Percentiles rank a stretch among this genome's conserved stretches.
phyloP scores from a whole-genome alignment of 2,329 filamentous ascomycete genomes.

The Colletotrichum sp. region DNA sequence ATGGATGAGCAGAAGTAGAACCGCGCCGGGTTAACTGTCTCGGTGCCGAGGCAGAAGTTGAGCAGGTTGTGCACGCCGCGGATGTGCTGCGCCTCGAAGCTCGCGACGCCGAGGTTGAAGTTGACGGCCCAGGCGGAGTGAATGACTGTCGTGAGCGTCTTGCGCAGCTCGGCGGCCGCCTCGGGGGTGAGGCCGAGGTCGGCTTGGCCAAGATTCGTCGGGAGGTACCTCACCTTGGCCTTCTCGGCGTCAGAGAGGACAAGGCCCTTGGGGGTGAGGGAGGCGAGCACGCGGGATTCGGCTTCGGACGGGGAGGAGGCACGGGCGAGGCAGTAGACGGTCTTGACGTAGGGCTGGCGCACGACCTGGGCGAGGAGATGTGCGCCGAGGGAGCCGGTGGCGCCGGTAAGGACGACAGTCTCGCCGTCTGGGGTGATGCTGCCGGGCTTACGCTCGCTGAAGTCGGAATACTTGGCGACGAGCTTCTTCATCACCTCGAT shows the following conservation, averaged over 20 bases:
- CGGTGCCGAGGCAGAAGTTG: conserved; percentile 39
- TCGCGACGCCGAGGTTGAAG: conserved; percentile 53
- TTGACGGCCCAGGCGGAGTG: conserved; percentile 61
- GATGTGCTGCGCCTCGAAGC: conserved; percentile 52
- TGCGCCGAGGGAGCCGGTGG: conserved; percentile 65
- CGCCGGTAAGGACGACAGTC: conserved; percentile 58
- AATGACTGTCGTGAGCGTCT: conserved; percentile 45
- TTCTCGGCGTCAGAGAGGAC: conserved; percentile 36
- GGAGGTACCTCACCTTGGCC: conserved; percentile 39
- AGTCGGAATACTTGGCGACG: conserved; percentile 41
- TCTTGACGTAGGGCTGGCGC: conserved; percentile 58
- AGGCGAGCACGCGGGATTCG: conserved; percentile 31
- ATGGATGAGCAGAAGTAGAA: conserved; percentile 52
- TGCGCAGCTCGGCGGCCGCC: conserved; percentile 28
- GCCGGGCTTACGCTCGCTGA: conserved; percentile 28
- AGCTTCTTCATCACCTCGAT: conserved; percentile 35
- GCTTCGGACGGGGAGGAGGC: conserved; percentile 39
- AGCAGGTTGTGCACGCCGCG: conserved; percentile 50
- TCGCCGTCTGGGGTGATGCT: conserved; percentile 28
- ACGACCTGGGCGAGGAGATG: conserved; percentile 64
- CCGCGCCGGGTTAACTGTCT: conserved; percentile 34
- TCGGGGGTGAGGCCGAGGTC: conserved; percentile 42
- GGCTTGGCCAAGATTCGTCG: conserved; percentile 43
- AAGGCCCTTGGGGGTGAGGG: conserved; percentile 36
- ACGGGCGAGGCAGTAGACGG: conserved; percentile 54